Percentiles rank a stretch among this genome's conserved stretches.
phyloP scores from a whole-genome alignment of 2,329 filamentous ascomycete genomes.

The Aurifilum marmelostoma region DNA sequence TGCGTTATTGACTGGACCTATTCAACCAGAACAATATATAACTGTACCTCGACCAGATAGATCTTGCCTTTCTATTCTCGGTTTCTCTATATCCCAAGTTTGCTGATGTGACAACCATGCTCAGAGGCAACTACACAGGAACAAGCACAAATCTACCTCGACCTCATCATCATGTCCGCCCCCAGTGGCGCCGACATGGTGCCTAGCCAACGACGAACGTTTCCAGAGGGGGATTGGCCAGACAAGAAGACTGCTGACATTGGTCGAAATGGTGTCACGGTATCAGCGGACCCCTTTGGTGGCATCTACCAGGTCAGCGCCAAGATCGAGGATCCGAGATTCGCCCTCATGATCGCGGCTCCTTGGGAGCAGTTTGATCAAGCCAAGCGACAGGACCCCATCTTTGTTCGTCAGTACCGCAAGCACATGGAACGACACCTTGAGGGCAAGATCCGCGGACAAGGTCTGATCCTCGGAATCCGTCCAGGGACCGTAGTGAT shows the following conservation, averaged over 20 bases:
- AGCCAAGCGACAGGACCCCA: constrained; percentile 21
- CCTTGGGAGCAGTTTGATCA: constrained; percentile 32
- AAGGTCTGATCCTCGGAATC: constrained; percentile 15
- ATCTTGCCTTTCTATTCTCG: background rate
- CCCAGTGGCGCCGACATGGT: background rate
- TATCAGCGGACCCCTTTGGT: constrained; percentile 28
- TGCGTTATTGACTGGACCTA: background rate
- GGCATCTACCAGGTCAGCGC: constrained; percentile 27
- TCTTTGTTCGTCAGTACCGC: constrained; percentile 30
- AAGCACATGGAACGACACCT: constrained; percentile 27
- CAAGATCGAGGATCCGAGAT: constrained; percentile 21
- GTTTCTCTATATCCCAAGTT: background rate
- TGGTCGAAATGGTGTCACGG: constrained; percentile 25
- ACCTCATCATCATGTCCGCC: background rate
- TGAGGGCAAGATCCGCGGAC: background rate
- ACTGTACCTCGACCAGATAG: background rate
- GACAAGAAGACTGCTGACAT: constrained; percentile 30
- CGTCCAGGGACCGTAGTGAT: constrained; percentile 12
- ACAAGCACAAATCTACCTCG: background rate
- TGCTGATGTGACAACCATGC: background rate
- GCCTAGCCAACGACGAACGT: constrained; percentile 8
- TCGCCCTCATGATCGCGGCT: constrained; percentile 30
- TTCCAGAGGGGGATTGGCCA: constrained; percentile 6
- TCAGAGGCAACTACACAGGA: background rate
- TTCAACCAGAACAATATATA: background rate